phyloP scores from a whole-genome alignment of 441 rosid genomes.

The Aleurites moluccanus region DNA sequence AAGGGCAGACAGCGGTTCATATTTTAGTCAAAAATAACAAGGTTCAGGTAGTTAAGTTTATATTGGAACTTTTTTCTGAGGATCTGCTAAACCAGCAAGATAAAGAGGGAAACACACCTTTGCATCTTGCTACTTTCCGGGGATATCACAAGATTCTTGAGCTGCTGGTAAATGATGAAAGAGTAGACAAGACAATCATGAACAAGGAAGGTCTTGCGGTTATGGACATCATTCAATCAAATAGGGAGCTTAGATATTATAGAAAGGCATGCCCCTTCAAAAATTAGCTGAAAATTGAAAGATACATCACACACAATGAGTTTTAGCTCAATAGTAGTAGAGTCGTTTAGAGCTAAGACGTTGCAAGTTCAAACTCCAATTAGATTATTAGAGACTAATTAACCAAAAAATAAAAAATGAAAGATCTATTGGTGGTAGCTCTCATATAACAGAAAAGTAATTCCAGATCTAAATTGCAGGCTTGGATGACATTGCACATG shows the following conservation, averaged over 20 bases:
- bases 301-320: too few species aligned
- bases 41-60: slow-evolving; percentile 25
- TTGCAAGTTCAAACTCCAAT: background rate
- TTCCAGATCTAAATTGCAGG: background rate
- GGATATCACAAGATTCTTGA: slow-evolving; percentile 10
- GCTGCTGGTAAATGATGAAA: slow-evolving; percentile 26
- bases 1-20: slow-evolving; percentile 40
- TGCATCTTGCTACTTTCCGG: slow-evolving; percentile 40
- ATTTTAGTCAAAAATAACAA: slow-evolving; percentile 36
- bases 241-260: background rate
- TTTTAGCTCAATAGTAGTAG: too few species aligned
- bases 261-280: background rate
- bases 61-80: slow-evolving; percentile 25
- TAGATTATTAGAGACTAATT: too few species aligned
- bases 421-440: too few species aligned
- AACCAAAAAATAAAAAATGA: too few species aligned
- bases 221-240: slow-evolving; percentile 28
- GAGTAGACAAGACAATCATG: slow-evolving; percentile 28
- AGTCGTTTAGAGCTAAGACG: too few species aligned
- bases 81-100: slow-evolving; percentile 36
- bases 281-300: background rate
- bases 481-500: background rate
- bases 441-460: background rate
- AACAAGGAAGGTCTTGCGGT: slow-evolving; percentile 30
- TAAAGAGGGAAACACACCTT: slow-evolving; percentile 41